phyloP scores from a whole-genome alignment of 257 asterid species.

The Penstemon davidsonii region DNA sequence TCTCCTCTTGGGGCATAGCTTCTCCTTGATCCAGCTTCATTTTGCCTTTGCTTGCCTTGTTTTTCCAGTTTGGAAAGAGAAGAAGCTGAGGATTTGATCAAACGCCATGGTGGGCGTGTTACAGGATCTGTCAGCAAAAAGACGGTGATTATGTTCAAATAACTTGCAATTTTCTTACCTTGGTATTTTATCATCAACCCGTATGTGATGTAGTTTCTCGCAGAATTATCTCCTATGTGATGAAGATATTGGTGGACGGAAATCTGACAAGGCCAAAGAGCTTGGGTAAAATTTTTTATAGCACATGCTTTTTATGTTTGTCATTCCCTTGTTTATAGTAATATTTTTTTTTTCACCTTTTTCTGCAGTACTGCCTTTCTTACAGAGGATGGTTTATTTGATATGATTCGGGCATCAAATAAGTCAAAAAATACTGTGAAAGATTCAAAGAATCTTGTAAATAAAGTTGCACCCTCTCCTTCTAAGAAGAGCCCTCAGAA shows the following conservation, averaged over 20 bases:
- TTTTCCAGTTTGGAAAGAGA: conserved; percentile 93
- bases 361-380: conserved; percentile 71
- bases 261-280: conserved; percentile 87
- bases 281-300: conserved; percentile 67
- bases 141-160: conserved; percentile 63
- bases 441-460: conserved; percentile 50
- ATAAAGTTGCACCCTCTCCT: conserved; percentile 55
- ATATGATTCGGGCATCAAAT: conserved; percentile 72
- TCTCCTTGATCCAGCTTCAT: conserved; percentile 20
- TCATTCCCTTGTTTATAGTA: conserved; percentile 17
- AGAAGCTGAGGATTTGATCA: conserved; percentile 98
- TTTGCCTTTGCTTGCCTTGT: conserved; percentile 22
- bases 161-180: conserved; percentile 17
- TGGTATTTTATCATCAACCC: conserved; percentile 20
- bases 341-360: conserved; percentile 16
- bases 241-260: conserved; percentile 92
- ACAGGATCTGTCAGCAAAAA: conserved; percentile 99
- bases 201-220: conserved; percentile 33
- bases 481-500: conserved; percentile 60
- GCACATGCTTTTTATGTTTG: conserved; percentile 11
- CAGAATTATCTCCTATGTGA: conserved; percentile 97
- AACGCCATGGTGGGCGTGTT: conserved; percentile 95
- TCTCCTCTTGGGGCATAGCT: conserved; percentile 9
- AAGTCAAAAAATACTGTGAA: conserved; percentile 45
- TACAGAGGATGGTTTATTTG: conserved; percentile 92